phyloP scores from a whole-genome alignment of 768 basidiomycete genomes.

The Tylopilus plumbeoviolaceoides region DNA sequence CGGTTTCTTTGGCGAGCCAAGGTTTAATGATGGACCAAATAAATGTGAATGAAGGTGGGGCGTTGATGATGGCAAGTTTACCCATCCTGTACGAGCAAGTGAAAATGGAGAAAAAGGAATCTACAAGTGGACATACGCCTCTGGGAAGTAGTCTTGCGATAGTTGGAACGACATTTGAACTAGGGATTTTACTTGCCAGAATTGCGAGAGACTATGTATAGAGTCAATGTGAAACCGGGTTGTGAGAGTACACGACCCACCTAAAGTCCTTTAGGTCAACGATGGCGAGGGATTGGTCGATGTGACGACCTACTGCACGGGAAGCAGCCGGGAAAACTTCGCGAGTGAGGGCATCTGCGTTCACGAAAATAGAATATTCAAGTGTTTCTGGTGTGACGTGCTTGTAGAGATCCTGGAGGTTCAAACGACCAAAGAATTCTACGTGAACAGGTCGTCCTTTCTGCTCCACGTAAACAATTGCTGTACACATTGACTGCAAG shows the following conservation, averaged over 20 bases:
- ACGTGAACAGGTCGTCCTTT: conserved; percentile 71
- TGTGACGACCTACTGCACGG: conserved; percentile 46
- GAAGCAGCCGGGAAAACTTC: conserved; percentile 67
- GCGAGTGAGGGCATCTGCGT: conserved; percentile 57
- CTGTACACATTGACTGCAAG: neutral
- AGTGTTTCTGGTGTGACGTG: conserved; percentile 55
- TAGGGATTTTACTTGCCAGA: conserved; percentile 75
- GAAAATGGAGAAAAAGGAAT: neutral
- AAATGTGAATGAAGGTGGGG: conserved; percentile 65
- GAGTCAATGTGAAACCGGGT: neutral
- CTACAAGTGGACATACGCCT: conserved; percentile 49
- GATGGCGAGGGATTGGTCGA: conserved; percentile 57
- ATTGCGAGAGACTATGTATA: conserved; percentile 51
- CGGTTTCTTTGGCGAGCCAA: conserved; percentile 73
- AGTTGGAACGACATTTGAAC: conserved; percentile 62
- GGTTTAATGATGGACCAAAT: conserved; percentile 69
- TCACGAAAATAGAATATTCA: conserved; percentile 62
- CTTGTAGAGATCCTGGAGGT: conserved; percentile 54
- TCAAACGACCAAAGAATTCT: conserved; percentile 57
- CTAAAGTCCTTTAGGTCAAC: conserved; percentile 71
- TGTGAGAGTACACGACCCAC: conserved; percentile 34
- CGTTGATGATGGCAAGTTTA: conserved; percentile 66
- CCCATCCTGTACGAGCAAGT: conserved; percentile 53
- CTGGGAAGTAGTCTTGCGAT: conserved; percentile 76
- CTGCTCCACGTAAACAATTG: conserved; percentile 29